Evolutionary conservation across 1,139 yeast genomes (phyloP), one percentile per base, ranked within the genome.

Genomic region (Yamadazyma taylorii): DNA sequence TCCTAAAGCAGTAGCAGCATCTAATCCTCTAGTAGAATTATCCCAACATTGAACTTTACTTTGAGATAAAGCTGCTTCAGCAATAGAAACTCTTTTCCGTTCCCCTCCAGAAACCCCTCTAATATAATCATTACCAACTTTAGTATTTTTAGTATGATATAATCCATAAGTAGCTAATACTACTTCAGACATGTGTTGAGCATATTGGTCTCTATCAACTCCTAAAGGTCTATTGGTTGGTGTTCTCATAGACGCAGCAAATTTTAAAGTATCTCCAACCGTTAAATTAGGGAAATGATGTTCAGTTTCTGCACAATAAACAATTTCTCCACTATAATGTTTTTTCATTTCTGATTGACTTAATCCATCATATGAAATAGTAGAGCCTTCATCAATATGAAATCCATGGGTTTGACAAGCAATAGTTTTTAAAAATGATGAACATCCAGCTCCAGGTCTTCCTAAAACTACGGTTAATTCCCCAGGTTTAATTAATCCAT

Each of bases 371-470:
- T 61, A 63, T 9, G 60, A 46, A 31, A 63, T 54, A 8, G 32
- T 58, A 3, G 86, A 70, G 23, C 74, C 74, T 32, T 68, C 60
- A 38, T 73, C 80, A 30, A 84, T 54, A 25, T 76, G 61, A 56
- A 84, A 85, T 33, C 94, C 94, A 54, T 81, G 78, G 3, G 90
- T 82, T 46, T 80, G 78, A 24, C 82, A 61, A 4, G 90, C 75
- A 40, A 85, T 69, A 0, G 90, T 73, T 51, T 83, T 84, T 50
- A 85, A 62, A 36, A 84, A 71, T 2, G 95, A 83, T 3, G 94
- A 75, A 60, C 95, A 85, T 40, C 95, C 95, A 17, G 90, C 79
- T 53, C 92, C 94, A 0, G 94, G 94, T 56, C 89, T 75, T 30
- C 92, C 92, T 29, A 84, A 62, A 1, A 85, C 94, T 33, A 85